These are phyloP conservation scores for Apophysomyces trapeziformis DNA, from an alignment of 371 early-diverging fungal genomes.

Conservation along the genomic window DNA sequence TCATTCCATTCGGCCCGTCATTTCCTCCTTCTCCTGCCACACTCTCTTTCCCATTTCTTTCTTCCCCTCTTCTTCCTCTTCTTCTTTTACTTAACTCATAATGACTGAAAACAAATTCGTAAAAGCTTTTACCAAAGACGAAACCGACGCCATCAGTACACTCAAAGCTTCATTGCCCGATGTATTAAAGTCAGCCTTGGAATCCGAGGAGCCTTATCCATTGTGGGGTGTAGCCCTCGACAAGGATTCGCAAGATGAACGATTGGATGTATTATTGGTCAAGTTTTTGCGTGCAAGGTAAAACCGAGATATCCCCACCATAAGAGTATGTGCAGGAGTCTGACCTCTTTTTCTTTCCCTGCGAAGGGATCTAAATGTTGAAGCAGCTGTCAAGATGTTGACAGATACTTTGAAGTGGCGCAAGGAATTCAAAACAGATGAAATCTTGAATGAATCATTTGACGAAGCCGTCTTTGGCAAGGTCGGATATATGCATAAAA, in stretches of 20 bases:
- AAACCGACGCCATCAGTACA: slow-evolving; percentile 44
- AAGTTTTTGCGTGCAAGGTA: slow-evolving; percentile 65
- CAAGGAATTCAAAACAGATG: slow-evolving; percentile 52
- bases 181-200: slow-evolving; percentile 35
- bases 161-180: slow-evolving; percentile 53
- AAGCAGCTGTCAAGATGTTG: slow-evolving; percentile 54
- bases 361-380: slow-evolving; percentile 39
- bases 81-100: neutral
- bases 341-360: neutral
- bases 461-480: slow-evolving; percentile 49
- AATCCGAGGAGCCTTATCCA: slow-evolving; percentile 33
- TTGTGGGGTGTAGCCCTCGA: slow-evolving; percentile 60
- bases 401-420: slow-evolving; percentile 58
- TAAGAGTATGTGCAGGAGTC: neutral
- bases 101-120: slow-evolving; percentile 30
- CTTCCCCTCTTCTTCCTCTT: neutral
- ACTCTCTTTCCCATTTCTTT: neutral
- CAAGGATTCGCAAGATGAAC: slow-evolving; percentile 49
- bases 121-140: slow-evolving; percentile 42
- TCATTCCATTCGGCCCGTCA: slow-evolving; percentile 7
- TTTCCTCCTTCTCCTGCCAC: neutral
- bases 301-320: neutral
- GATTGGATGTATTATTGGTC: slow-evolving; percentile 57
- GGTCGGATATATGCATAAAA: slow-evolving; percentile 54
- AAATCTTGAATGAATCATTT: slow-evolving; percentile 54